Evolutionary conservation across 2,329 filamentous ascomycete genomes (phyloP).

Genomic region (Phaeomoniella chlamydospora): DNA sequence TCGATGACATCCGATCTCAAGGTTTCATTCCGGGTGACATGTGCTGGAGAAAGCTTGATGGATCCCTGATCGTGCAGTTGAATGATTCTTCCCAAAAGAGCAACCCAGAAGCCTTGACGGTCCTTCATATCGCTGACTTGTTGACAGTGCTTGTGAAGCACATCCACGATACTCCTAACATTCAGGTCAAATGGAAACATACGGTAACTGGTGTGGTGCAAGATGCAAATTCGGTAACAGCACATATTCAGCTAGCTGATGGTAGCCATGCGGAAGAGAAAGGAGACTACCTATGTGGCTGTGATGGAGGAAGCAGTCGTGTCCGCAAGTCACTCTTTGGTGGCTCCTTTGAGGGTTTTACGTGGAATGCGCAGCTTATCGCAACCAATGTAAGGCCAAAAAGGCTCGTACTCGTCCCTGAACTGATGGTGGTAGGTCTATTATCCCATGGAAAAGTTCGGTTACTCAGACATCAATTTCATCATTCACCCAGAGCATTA

Average conservation of each 20-base stretch:
- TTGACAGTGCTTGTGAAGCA: constrained; percentile 26
- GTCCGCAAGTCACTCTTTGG: constrained; percentile 6
- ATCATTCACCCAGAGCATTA: constrained; percentile 48
- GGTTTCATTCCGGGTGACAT: constrained; percentile 27
- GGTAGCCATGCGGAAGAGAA: constrained; percentile 6
- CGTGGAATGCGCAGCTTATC: constrained; percentile 6
- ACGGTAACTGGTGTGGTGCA: constrained; percentile 12
- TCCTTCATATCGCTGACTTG: constrained; percentile 28
- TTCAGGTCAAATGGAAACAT: constrained; percentile 30
- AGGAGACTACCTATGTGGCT: constrained; percentile 43
- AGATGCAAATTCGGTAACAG: constrained; percentile 9
- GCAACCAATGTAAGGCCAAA: constrained; percentile 3
- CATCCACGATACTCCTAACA: constrained; percentile 17
- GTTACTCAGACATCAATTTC: constrained; percentile 23
- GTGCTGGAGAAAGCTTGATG: constrained; percentile 29
- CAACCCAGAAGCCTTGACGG: constrained; percentile 23
- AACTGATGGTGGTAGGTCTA: constrained; percentile 4
- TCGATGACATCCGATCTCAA: constrained; percentile 32
- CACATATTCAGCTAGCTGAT: constrained; percentile 7
- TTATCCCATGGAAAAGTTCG: constrained; percentile 9
- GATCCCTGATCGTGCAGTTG: constrained; percentile 18
- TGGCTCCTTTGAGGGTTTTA: constrained; percentile 4
- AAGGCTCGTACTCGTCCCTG: background rate
- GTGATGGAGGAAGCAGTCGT: constrained; percentile 28
- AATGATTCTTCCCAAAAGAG: constrained; percentile 12